These are phyloP conservation scores for Irpex sp. DNA, from an alignment of 1,284 basidiomycete species.

Conservation along the genomic window DNA sequence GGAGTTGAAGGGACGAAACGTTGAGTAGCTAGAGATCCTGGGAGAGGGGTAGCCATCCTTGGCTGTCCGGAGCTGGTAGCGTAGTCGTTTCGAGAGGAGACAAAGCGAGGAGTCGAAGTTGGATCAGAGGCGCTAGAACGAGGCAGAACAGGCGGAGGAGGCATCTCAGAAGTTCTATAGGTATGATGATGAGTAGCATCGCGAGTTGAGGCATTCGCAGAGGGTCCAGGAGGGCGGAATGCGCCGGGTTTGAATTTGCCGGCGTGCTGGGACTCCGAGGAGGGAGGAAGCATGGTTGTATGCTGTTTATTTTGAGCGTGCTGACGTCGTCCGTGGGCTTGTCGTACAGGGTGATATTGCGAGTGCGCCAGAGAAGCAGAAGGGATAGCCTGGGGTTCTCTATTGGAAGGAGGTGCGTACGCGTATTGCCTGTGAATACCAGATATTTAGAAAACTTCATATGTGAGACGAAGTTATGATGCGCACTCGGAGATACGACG, in stretches of 20 bases:
- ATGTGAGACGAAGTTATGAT: conserved; percentile 1
- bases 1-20: conserved; percentile 12
- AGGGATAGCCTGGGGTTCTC: conserved; percentile 26
- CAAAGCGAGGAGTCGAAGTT: neutral
- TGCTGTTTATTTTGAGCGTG: conserved; percentile 12
- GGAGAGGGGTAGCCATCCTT: neutral
- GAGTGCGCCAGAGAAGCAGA: conserved; percentile 19
- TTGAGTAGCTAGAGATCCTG: conserved; percentile 10
- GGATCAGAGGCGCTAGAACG: neutral
- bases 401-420: conserved; percentile 42
- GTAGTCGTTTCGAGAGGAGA: neutral
- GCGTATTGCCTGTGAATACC: conserved; percentile 47
- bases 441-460: neutral
- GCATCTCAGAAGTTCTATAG: conserved; percentile 1
- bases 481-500: conserved; percentile 44
- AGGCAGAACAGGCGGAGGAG: conserved; percentile 5
- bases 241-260: neutral
- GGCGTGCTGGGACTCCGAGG: conserved; percentile 5
- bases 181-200: neutral
- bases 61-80: neutral
- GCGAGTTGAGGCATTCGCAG: conserved; percentile 1
- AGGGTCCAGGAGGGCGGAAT: neutral
- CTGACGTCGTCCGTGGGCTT: conserved; percentile 13
- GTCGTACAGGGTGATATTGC: conserved; percentile 17
- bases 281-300: conserved; percentile 13